Percentiles rank a stretch among this genome's conserved stretches.
Evolutionary conservation across 1,284 basidiomycete species (phyloP).

Genomic region (Moesziomyces parantarcticus): DNA sequence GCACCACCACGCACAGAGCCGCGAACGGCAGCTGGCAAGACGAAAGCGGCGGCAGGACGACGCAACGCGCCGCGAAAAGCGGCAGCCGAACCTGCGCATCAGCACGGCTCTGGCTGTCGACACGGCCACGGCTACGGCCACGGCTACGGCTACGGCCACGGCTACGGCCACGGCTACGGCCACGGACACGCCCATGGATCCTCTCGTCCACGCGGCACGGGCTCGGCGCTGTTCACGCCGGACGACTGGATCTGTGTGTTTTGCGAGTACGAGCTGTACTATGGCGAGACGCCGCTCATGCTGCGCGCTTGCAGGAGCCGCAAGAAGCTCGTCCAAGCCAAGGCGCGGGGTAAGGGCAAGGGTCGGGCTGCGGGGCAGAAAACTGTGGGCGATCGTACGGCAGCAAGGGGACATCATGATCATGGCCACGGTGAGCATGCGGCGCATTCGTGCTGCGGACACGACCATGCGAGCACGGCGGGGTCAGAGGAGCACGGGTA

Average conservation of each 20-base stretch:
- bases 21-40: constrained; percentile 1
- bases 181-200: constrained; percentile 8
- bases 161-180: constrained; percentile 11
- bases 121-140: constrained; percentile 18
- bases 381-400: constrained; percentile 2
- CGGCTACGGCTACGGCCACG: constrained; percentile 7
- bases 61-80: constrained; percentile 49
- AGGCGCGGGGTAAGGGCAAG: constrained; percentile 60
- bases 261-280: constrained; percentile 69
- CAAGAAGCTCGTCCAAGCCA: constrained; percentile 62
- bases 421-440: constrained; percentile 11
- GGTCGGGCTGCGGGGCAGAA: constrained; percentile 37
- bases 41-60: constrained; percentile 10
- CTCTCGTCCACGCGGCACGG: constrained; percentile 6
- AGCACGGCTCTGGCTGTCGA: constrained; percentile 12
- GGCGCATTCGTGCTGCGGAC: constrained; percentile 4
- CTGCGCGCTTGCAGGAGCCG: constrained; percentile 58
- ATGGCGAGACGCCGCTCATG: constrained; percentile 64
- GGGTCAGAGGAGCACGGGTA: not conserved
- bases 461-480: constrained; percentile 5
- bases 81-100: constrained; percentile 57
- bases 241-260: constrained; percentile 67
- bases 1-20: constrained; percentile 1
- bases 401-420: constrained; percentile 8
- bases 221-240: constrained; percentile 39